Evolutionary conservation across 371 early-diverging fungal genomes (phyloP), one percentile per base, ranked within the genome.

Genomic region (Rhizomucor pusillus): DNA sequence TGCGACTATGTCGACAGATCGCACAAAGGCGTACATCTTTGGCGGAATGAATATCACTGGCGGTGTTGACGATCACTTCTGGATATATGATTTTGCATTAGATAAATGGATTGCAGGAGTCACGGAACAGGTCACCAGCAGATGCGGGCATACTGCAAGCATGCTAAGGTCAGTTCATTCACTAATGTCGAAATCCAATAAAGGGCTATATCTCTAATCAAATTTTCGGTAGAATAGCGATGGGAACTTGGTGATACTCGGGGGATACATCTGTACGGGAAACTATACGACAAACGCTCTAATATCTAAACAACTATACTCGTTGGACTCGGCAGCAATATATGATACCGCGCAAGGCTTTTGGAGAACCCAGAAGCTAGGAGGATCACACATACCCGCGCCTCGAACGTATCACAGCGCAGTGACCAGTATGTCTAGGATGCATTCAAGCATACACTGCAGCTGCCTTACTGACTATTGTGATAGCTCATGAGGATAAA

Each of bases 101-200:
- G 60, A 70, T 47, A 4, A 10, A n/a, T 70, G 71, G 71, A 35
- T 50, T 35, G 6, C 36, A 23, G 7, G 36, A 18, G 7, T 43
- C 10, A 14, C 25, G 33, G 20, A 36, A 7, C 20, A 43, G 35
- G 25, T 41, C 5, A 6, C 50, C 33, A 16, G 60, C 22, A 45
- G 71, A 22, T 70, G 71, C 45, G 71, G 71, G 14, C 71, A 70
- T 34, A 66, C 67, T 16, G 63, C 71, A 6, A 63, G 49, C 12
- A 66, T 70, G 62, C 25, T 56, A 37, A 59, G 59, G 71, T 70
- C 54, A 40, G 37, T 33, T 43, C 43, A 10, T n/a, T 25, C 24
- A 23, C 11, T 13, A 19, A 43, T 18, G 43, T 35, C 33, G 20
- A 18, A 1, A 20, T 11, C 1, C 19, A 12, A 19, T 9, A 35